Base-by-base conservation (phyloP, 2,329 filamentous ascomycete genomes). In the Tolypocladium album region DNA sequence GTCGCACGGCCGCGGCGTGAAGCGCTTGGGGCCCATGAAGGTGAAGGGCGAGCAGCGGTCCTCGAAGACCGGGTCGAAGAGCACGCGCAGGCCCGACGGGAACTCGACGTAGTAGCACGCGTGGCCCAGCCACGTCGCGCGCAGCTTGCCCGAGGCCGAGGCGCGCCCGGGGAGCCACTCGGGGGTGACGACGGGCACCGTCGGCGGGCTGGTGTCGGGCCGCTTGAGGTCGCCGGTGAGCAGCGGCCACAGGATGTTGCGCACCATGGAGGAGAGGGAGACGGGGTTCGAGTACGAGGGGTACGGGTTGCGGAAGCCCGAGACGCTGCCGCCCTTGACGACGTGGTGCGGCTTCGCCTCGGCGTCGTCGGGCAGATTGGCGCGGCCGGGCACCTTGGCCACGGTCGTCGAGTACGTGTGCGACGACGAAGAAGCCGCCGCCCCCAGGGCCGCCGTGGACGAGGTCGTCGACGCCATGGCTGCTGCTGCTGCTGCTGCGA, bases 81-180 rank as follows among this genome's bases (percentile, higher is more conserved):
- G 83, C 4, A 96, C 90, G 59, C 93, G 86, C 58, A 97, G 79
- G 0, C 93, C 93, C 17, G 83, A 82, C 1, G 92, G 91, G 68
- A 92, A 97, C 73, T 97, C 93, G 66, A 96, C 85, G 68, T 90
- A 92, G 77, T 92, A 96, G 77, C 92, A 96, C 4, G 93, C 92
- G 72, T 97, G 93, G 42, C 93, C 93, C 2, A 97, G 85, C 93
- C 93, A 97, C 47, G 93, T 97, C 40, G 92, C 90, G 59, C 92
- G 86, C 31, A 97, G 81, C 47, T 82, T 79, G 22, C 73, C 67
- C 15, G 75, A 75, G 15, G 81, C 83, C 5, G 27, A 31, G 27
- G 79, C 74, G 59, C 89, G 83, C 17, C 77, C 76, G 1, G 83
- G 74, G 12, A 90, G 79, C 72, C 93, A 93, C 5, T 78, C 68